A percentile compares a stretch with the other conserved stretches of the same genome.
Evolutionary conservation across 2,329 filamentous ascomycete species (phyloP).

Genomic region (Aureobasidium namibiae): DNA sequence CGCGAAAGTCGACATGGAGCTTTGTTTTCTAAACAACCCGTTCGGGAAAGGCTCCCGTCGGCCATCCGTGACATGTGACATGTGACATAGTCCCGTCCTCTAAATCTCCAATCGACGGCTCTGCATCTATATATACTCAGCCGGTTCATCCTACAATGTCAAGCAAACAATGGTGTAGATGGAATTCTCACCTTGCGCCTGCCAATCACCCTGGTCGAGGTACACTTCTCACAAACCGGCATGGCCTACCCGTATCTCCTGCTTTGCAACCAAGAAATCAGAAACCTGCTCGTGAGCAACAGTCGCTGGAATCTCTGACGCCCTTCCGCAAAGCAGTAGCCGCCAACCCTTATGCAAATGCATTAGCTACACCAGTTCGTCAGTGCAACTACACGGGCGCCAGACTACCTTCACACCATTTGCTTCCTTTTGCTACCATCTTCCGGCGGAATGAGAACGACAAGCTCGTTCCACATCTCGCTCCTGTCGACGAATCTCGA

Average conservation of each 20-base stretch:
- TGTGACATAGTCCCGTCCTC: not conserved
- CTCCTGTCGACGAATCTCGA: not conserved
- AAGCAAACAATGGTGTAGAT: not conserved
- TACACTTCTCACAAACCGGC: not conserved
- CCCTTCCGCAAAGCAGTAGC: slow-evolving; percentile 51
- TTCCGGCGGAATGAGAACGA: slow-evolving; percentile 20
- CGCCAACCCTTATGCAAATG: slow-evolving; percentile 56
- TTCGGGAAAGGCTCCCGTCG: not conserved
- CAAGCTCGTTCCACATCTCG: slow-evolving; percentile 49
- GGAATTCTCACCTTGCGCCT: not conserved
- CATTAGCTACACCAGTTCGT: slow-evolving; percentile 54
- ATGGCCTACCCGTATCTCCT: slow-evolving; percentile 1
- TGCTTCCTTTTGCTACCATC: slow-evolving; percentile 53
- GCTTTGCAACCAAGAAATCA: not conserved
- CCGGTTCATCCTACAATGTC: not conserved
- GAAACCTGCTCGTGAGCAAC: not conserved
- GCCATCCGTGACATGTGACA: not conserved
- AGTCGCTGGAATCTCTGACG: slow-evolving; percentile 21
- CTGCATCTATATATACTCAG: not conserved
- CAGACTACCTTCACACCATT: slow-evolving; percentile 51
- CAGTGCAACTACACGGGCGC: slow-evolving; percentile 43
- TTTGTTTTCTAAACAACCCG: slow-evolving; percentile 10
- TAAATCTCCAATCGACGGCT: not conserved
- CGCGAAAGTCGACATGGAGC: slow-evolving; percentile 5
- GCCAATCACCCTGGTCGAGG: not conserved